Percentiles rank a stretch among this genome's conserved stretches.
Evolutionary conservation across 2,329 filamentous ascomycete species (phyloP).

Genomic region (Xylaria sp.): DNA sequence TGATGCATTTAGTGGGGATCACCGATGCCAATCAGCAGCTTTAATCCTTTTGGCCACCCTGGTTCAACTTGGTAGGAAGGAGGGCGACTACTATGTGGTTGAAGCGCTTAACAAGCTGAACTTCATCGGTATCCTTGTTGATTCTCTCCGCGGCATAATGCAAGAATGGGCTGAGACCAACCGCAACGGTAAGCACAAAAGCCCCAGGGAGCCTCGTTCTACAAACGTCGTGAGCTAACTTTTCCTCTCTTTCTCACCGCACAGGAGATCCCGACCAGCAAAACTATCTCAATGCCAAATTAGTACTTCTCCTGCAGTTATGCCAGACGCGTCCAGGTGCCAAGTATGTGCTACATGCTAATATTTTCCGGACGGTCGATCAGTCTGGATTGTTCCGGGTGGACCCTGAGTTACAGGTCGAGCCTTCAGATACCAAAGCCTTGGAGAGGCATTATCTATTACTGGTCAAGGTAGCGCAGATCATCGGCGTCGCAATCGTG

Average conservation of each 20-base stretch:
- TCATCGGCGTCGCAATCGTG: constrained; percentile 84
- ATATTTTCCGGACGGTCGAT: constrained; percentile 83
- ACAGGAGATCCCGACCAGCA: constrained; percentile 56
- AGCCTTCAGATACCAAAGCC: constrained; percentile 74
- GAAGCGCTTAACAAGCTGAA: constrained; percentile 86
- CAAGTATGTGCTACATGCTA: constrained; percentile 85
- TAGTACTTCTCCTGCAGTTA: constrained; percentile 84
- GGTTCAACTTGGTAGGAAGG: constrained; percentile 76
- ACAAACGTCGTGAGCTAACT: constrained; percentile 31
- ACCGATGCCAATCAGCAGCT: constrained; percentile 84
- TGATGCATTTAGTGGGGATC: constrained; percentile 87
- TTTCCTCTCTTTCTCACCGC: neutral
- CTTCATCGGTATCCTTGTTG: constrained; percentile 89
- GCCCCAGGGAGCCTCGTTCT: constrained; percentile 17
- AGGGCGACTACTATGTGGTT: constrained; percentile 78
- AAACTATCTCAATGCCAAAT: constrained; percentile 72
- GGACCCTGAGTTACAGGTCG: constrained; percentile 90
- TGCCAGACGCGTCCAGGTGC: constrained; percentile 87
- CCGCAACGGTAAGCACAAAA: constrained; percentile 60
- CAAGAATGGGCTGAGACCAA: constrained; percentile 73
- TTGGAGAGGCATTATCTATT: constrained; percentile 86
- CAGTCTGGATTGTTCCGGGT: constrained; percentile 86
- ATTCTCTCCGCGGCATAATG: constrained; percentile 82
- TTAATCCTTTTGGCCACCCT: constrained; percentile 84
- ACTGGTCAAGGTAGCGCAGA: constrained; percentile 80